Evolutionary conservation across 2,329 filamentous ascomycete species (phyloP).

Genomic region (Sarocladium brachiariae): DNA sequence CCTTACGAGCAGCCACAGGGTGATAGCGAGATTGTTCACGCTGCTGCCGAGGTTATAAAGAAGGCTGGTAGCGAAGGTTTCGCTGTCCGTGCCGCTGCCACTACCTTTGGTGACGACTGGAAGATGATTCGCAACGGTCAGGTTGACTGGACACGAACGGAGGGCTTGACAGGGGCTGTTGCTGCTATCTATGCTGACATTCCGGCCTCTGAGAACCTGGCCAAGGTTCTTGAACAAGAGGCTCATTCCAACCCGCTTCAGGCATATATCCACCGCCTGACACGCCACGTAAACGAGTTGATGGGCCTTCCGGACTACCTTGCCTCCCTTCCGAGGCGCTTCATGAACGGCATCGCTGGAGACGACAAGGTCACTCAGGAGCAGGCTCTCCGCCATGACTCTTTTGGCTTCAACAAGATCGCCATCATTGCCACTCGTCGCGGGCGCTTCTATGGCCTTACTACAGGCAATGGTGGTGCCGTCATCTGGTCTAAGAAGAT

Average conservation of each 20-base stretch:
- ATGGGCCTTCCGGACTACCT: constrained; percentile 69
- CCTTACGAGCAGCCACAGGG: constrained; percentile 38
- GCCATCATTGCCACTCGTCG: constrained; percentile 72
- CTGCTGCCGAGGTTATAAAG: constrained; percentile 75
- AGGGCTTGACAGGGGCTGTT: constrained; percentile 73
- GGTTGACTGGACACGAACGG: constrained; percentile 70
- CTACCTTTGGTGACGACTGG: constrained; percentile 68
- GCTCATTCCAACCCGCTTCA: constrained; percentile 70
- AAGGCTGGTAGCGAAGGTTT: constrained; percentile 58
- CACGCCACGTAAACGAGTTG: constrained; percentile 73
- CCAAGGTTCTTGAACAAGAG: constrained; percentile 76
- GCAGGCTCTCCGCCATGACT: constrained; percentile 54
- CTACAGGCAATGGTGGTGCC: constrained; percentile 66
- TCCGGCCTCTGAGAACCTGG: constrained; percentile 65
- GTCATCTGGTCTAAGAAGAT: constrained; percentile 70
- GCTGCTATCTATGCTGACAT: constrained; percentile 77
- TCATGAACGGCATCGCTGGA: constrained; percentile 59
- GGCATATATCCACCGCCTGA: constrained; percentile 84
- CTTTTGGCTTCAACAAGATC: constrained; percentile 84
- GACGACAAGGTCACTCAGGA: constrained; percentile 39
- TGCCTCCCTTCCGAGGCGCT: constrained; percentile 57
- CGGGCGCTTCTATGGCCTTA: constrained; percentile 73
- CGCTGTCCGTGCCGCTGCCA: constrained; percentile 70
- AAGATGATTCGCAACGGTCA: constrained; percentile 76
- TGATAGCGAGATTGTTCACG: constrained; percentile 50